Percentiles rank a stretch among this genome's conserved stretches.
Conservation (phyloP, 1,284 basidiomycete species). For the Termitomyces sp. region DNA sequence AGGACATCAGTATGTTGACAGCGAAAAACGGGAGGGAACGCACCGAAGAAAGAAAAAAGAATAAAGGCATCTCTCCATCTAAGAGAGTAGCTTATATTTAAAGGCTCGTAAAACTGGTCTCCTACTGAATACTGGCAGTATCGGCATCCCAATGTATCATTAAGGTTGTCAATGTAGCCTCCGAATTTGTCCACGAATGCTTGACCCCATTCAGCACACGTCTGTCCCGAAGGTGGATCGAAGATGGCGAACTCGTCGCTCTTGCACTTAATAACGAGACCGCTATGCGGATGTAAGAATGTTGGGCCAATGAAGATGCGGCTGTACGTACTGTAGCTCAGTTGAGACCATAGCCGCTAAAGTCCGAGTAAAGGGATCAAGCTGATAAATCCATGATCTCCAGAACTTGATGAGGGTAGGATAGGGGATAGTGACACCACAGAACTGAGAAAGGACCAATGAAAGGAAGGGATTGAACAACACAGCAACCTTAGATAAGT, state of each 20-base stretch:
- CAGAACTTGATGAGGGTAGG: constrained; percentile 68
- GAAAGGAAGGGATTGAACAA: constrained; percentile 78
- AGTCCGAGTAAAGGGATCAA: constrained; percentile 70
- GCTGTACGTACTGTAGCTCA: constrained; percentile 59
- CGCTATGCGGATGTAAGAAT: constrained; percentile 33
- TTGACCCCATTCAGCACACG: constrained; percentile 67
- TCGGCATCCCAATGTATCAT: constrained; percentile 55
- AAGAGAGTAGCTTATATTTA: constrained; percentile 65
- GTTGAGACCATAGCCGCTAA: constrained; percentile 73
- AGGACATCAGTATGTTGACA: constrained; percentile 1
- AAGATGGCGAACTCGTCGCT: constrained; percentile 64
- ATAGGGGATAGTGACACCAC: constrained; percentile 79
- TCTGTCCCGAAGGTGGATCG: constrained; percentile 70
- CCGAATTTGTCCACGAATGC: constrained; percentile 59
- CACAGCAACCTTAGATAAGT: constrained; percentile 50
- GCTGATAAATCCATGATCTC: constrained; percentile 69
- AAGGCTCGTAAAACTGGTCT: constrained; percentile 64
- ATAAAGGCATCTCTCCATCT: constrained; percentile 77
- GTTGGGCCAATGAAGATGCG: not conserved
- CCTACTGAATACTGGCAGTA: constrained; percentile 72
- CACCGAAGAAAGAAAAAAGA: constrained; percentile 57
- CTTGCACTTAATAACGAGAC: constrained; percentile 63
- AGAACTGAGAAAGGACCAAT: constrained; percentile 67
- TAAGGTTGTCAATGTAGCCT: constrained; percentile 78
- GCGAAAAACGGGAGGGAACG: constrained; percentile 17